Evolutionary conservation across 2,329 filamentous ascomycete genomes (phyloP).

Genomic region (Fusarium ambrosium): DNA sequence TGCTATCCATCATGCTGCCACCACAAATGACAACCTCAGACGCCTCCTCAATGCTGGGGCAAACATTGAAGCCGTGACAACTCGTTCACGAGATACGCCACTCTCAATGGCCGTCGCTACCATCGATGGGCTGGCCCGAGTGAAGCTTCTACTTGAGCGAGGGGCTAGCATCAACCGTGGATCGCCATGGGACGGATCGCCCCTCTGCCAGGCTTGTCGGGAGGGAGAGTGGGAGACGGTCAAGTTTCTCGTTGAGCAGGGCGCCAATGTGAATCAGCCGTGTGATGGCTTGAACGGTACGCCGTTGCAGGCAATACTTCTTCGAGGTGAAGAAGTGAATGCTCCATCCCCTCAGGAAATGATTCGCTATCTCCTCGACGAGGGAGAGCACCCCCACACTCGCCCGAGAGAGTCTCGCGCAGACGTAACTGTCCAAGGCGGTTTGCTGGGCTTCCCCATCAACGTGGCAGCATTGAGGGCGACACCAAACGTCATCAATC

Average conservation of each 20-base stretch:
- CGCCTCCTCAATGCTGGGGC: conserved; percentile 1
- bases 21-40: accelerated
- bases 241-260: conserved; percentile 4
- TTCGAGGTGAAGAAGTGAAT: neutral
- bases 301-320: neutral
- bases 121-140: neutral
- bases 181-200: neutral
- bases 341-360: neutral
- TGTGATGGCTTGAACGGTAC: neutral
- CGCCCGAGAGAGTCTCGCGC: neutral
- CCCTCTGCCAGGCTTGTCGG: neutral
- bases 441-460: neutral
- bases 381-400: neutral
- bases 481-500: neutral
- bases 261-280: neutral
- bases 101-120: neutral
- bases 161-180: conserved; percentile 4
- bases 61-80: neutral
- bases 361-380: neutral
- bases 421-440: neutral
- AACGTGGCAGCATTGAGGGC: neutral
- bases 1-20: neutral
- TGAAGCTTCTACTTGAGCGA: neutral
- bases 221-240: neutral
- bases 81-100: neutral